Base-by-base conservation (phyloP, 306 rosid species). In the Benincasa hispida region DNA sequence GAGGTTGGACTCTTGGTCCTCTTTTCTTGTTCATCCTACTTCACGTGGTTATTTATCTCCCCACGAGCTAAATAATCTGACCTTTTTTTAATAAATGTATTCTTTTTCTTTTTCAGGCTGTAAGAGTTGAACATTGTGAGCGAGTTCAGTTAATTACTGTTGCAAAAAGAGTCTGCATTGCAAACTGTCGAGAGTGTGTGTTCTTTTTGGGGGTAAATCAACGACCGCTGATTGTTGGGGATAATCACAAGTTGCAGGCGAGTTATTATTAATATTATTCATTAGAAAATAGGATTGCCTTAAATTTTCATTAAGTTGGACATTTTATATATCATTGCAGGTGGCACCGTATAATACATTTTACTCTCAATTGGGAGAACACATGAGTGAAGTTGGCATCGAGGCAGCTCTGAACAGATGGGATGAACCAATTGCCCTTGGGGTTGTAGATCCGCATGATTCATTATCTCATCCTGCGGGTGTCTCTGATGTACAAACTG, bases 381-480 rank as follows among this genome's bases (percentile, higher is more conserved):
- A 95, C 85, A 86, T 95, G 92, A 78, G 81, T 83, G 90, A 88
- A 86, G 97, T 90, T 86, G 99, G 97, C 56, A 81, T 95, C 73
- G 86, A 84, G 57, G 90, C 93, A 66, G 81, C 89, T 9, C 81
- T 90, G 66, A 95, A 92, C 76, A 85, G 90, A 84, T 95, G 98
- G 99, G 85, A 85, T 76, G 96, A 92, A 61, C 88, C 93, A 77
- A 84, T 95, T 65, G 82, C 96, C 74, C 84, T 95, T 45, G 90
- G 99, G 69, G 76, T 87, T 87, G 91, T 95, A 79, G 99, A 95
- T 81, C 99, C 93, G 45, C 99, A 95, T 51, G 99, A 92, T 92
- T 92, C 99, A 66, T 79, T 95, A 82, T 95, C 99, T 82, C 99
- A 95, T 82, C 96, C 99, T 37, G 97, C 98, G 8, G 99, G 99